A percentile compares a stretch with the other conserved stretches of the same genome.
Conservation (phyloP, 169 alveolate species). For the Ichthyophthirius multifiliis region DNA sequence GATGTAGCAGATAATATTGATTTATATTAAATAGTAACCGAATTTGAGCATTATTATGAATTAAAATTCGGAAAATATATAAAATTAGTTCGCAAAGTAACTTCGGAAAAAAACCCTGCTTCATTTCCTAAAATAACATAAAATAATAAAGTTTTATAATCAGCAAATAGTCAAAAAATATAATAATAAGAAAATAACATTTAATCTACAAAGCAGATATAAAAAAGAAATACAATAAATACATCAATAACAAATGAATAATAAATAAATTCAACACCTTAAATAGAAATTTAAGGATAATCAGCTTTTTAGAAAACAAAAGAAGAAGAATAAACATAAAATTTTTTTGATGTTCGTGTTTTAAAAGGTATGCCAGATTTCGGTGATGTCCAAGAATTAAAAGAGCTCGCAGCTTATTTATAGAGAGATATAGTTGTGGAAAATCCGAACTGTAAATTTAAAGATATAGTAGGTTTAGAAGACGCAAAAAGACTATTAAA, state of each 20-base stretch:
- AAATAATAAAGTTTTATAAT: not conserved
- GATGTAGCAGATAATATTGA: conserved; percentile 88
- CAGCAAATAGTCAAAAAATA: not conserved
- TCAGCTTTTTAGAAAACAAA: conserved; percentile 23
- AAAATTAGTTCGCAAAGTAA: conserved; percentile 59
- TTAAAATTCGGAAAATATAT: conserved; percentile 77
- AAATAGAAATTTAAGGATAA: conserved; percentile 19
- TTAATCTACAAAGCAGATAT: not conserved
- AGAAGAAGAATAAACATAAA: conserved; percentile 51
- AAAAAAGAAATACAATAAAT: conserved; percentile 8
- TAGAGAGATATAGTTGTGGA: conserved; percentile 76
- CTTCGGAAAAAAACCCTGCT: conserved; percentile 9
- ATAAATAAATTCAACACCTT: not conserved
- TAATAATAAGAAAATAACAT: not conserved
- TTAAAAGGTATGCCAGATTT: conserved; percentile 74
- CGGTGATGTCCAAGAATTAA: conserved; percentile 60
- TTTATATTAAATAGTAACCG: conserved; percentile 74
- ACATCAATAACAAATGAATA: not conserved
- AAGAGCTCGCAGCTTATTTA: conserved; percentile 72
- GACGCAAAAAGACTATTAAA: conserved; percentile 87
- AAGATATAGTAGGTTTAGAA: conserved; percentile 87
- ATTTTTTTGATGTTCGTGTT: conserved; percentile 69
- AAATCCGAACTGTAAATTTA: conserved; percentile 82
- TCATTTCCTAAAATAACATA: conserved; percentile 10
- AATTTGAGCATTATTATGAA: conserved; percentile 84